Conservation (phyloP, 495 filamentous ascomycete genomes). For the Cenococcum geophilum region DNA sequence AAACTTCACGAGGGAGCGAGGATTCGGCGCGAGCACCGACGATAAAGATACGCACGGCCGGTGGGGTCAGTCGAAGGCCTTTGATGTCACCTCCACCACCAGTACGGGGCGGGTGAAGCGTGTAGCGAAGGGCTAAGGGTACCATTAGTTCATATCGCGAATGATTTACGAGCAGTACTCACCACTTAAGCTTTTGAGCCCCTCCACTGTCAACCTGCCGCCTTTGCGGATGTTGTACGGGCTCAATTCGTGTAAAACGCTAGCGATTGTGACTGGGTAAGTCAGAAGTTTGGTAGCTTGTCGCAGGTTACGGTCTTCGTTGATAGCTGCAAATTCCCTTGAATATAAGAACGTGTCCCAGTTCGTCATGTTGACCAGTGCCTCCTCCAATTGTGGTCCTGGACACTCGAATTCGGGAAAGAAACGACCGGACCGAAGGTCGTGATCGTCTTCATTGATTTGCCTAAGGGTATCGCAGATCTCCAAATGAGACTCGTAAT, state of each 20-base stretch:
- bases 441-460: slow-evolving; percentile 98
- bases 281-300: slow-evolving; percentile 90
- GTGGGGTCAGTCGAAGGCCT: slow-evolving; percentile 73
- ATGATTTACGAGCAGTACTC: slow-evolving; percentile 35
- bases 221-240: slow-evolving; percentile 73
- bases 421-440: slow-evolving; percentile 79
- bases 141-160: slow-evolving; percentile 5
- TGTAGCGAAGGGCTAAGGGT: slow-evolving; percentile 76
- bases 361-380: slow-evolving; percentile 91
- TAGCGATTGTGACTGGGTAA: slow-evolving; percentile 86
- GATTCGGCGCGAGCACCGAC: slow-evolving; percentile 94
- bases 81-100: slow-evolving; percentile 70
- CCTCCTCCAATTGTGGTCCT: slow-evolving; percentile 80
- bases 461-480: slow-evolving; percentile 86
- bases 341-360: slow-evolving; percentile 97
- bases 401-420: slow-evolving; percentile 95
- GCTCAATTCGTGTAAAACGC: slow-evolving; percentile 86
- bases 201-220: slow-evolving; percentile 74
- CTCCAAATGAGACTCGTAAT: slow-evolving; percentile 86
- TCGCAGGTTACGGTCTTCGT: slow-evolving; percentile 76
- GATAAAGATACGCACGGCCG: slow-evolving; percentile 86
- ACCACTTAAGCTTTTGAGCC: slow-evolving; percentile 89
- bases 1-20: slow-evolving; percentile 85
- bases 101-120: slow-evolving; percentile 74
- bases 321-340: slow-evolving; percentile 78